Conservation (phyloP, 1,284 basidiomycete genomes). For the Abortiporus biennis region DNA sequence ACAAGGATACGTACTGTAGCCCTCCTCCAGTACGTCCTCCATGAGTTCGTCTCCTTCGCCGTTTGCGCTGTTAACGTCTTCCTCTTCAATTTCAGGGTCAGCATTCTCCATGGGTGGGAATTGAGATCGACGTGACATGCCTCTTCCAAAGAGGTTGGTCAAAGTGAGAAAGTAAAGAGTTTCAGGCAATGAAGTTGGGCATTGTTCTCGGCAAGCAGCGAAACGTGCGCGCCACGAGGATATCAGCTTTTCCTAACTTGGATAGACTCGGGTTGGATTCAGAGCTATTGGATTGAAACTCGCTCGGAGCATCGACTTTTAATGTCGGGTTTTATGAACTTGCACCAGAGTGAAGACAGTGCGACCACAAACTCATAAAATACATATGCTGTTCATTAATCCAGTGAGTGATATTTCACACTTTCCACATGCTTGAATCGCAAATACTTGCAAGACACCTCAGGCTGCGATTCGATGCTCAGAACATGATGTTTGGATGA, state of each 20-base stretch:
- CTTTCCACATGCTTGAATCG: neutral
- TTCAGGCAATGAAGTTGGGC: neutral
- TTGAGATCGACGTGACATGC: constrained; percentile 23
- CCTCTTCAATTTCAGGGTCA: constrained; percentile 19
- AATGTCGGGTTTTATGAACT: too few relatives aligned
- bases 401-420: too few relatives aligned
- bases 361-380: too few relatives aligned
- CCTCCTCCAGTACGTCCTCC: constrained; percentile 28
- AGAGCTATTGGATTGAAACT: too few relatives aligned
- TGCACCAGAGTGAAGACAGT: too few relatives aligned
- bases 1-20: constrained; percentile 24
- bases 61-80: constrained; percentile 23
- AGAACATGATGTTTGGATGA: too few relatives aligned
- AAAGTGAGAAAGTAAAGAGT: constrained; percentile 8
- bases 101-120: constrained; percentile 11
- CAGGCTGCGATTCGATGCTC: too few relatives aligned
- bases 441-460: neutral
- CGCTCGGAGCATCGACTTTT: too few relatives aligned
- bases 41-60: constrained; percentile 28
- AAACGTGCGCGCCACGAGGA: constrained; percentile 25
- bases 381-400: too few relatives aligned
- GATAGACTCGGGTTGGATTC: too few relatives aligned
- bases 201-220: constrained; percentile 14
- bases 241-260: neutral
- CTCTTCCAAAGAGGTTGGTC: constrained; percentile 8